These are phyloP conservation scores for Chlorella sp. DNA, from an alignment of 139 green algal species.

Conservation along the genomic window DNA sequence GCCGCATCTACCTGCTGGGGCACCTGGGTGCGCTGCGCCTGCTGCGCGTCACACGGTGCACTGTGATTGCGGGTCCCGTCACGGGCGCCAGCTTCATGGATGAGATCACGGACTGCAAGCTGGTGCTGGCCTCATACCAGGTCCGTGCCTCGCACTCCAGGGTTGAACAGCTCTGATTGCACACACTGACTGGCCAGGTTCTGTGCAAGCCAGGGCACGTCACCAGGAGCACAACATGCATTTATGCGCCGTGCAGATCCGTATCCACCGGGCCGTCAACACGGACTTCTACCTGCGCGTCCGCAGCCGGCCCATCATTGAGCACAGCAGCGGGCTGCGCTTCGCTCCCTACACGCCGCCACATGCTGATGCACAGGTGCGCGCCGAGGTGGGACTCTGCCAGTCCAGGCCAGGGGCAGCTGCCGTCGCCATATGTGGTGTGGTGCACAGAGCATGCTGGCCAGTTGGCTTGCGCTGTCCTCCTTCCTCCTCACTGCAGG, in stretches of 20 bases:
- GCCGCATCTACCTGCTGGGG: conserved; percentile 50
- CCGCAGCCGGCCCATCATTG: conserved; percentile 68
- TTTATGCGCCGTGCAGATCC: conserved; percentile 31
- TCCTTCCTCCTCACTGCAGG: too few relatives aligned
- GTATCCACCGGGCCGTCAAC: conserved; percentile 53
- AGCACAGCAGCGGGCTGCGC: conserved; percentile 54
- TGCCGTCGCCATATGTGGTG: too few relatives aligned
- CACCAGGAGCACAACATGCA: too few relatives aligned
- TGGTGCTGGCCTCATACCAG: conserved; percentile 48
- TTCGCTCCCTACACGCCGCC: conserved; percentile 50
- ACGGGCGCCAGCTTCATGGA: conserved; percentile 51
- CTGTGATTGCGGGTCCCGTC: conserved; percentile 50
- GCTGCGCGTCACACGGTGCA: conserved; percentile 37
- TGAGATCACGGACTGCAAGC: conserved; percentile 27
- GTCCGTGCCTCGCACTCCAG: too few relatives aligned
- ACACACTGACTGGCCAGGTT: too few relatives aligned
- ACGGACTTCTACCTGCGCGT: conserved; percentile 61
- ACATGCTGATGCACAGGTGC: neutral
- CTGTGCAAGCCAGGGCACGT: too few relatives aligned
- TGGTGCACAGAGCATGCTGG: too few relatives aligned
- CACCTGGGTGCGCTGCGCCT: conserved; percentile 48
- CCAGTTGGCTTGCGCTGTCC: too few relatives aligned
- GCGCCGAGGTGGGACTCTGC: too few relatives aligned
- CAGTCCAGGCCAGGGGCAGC: too few relatives aligned
- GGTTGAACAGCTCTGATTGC: too few relatives aligned